Conservation (phyloP, 345 rosid species). For the Eucalyptus coolabah region DNA sequence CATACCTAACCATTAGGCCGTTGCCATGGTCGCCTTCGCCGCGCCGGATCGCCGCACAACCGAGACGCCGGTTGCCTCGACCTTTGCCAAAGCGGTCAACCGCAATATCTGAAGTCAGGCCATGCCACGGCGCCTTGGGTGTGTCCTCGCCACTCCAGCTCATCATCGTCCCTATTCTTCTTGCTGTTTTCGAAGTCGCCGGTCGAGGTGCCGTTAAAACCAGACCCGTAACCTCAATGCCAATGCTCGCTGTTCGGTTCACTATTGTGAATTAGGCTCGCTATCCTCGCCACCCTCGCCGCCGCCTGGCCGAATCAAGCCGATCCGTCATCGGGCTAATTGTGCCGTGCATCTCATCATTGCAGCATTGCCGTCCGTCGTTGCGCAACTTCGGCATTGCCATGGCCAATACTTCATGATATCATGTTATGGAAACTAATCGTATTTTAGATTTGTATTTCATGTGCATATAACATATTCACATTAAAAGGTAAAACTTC, state of each 20-base stretch:
- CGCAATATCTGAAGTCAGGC: background rate
- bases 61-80: background rate
- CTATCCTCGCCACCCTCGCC: background rate
- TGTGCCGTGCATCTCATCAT: background rate
- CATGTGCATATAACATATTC: background rate
- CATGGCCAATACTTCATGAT: background rate
- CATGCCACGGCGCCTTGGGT: background rate
- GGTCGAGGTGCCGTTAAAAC: background rate
- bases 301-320: rapidly evolving
- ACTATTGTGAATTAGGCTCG: background rate
- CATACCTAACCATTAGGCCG: background rate
- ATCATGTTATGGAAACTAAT: background rate
- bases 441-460: background rate
- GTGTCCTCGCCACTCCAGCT: background rate
- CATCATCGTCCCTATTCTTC: background rate
- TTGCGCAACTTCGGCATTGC: background rate
- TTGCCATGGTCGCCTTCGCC: background rate
- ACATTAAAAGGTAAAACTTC: background rate
- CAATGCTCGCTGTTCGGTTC: background rate
- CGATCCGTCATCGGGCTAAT: background rate
- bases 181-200: background rate
- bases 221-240: background rate
- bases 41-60: background rate
- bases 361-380: background rate
- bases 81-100: background rate